Percentiles rank a stretch among this genome's conserved stretches.
These are phyloP conservation scores for Conringia planisiliqua DNA, from an alignment of 345 rosid species.

Conservation along the genomic window DNA sequence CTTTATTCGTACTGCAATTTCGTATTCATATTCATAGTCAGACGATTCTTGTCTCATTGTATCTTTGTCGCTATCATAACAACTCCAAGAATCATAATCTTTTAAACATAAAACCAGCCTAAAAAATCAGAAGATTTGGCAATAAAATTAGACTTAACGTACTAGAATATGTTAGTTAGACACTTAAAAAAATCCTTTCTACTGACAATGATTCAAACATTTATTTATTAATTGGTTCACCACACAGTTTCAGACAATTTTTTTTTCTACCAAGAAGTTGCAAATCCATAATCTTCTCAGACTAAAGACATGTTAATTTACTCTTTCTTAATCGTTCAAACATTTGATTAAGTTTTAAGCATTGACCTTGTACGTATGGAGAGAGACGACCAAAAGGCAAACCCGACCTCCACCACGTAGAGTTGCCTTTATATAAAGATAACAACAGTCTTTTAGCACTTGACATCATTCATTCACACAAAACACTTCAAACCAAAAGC, in stretches of 20 bases:
- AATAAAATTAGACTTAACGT: not conserved
- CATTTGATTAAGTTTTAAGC: not conserved
- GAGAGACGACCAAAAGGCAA: conserved; percentile 23
- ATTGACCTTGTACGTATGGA: not conserved
- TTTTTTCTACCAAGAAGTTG: not conserved
- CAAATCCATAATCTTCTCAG: too few species aligned
- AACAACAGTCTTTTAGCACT: conserved; percentile 3
- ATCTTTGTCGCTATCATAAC: conserved; percentile 1
- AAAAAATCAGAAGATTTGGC: not conserved
- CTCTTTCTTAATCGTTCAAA: too few species aligned
- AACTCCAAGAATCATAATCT: not conserved
- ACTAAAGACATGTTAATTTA: too few species aligned
- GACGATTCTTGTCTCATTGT: not conserved
- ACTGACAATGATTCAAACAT: not conserved
- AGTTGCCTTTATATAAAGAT: conserved; percentile 22
- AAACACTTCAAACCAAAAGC: not conserved
- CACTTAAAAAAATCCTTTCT: not conserved
- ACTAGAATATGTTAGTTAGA: not conserved
- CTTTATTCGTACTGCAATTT: not conserved
- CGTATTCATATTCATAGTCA: not conserved
- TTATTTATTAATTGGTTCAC: not conserved
- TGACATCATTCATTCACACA: conserved; percentile 28
- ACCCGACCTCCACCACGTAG: conserved; percentile 27
- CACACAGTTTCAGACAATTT: not conserved
- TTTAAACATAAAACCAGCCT: not conserved